Evolutionary conservation across 352 stramenopile genomes (phyloP).

Genomic region (Pseudoperonospora humuli): DNA sequence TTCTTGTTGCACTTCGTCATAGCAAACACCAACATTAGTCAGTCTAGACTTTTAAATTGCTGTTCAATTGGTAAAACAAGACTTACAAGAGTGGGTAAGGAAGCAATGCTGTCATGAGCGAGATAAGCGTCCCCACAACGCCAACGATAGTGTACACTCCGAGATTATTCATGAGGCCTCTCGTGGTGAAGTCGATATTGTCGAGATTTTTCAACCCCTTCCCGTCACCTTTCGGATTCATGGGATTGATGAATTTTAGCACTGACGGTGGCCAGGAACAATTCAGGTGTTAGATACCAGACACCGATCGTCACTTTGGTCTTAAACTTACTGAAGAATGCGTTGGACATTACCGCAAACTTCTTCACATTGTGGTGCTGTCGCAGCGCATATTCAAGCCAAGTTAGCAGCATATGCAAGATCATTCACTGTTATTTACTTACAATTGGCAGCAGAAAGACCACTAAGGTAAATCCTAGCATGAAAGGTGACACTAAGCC

Average conservation of each 20-base stretch:
- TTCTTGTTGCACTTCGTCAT: constrained; percentile 48
- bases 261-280: constrained; percentile 17
- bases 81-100: constrained; percentile 57
- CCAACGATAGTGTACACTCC: constrained; percentile 62
- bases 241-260: constrained; percentile 53
- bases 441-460: constrained; percentile 55
- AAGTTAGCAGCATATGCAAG: not conserved
- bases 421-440: not conserved
- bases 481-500: constrained; percentile 41
- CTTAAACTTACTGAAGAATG: constrained; percentile 61
- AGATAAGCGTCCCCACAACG: constrained; percentile 56
- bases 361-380: constrained; percentile 67
- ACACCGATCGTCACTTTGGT: not conserved
- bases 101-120: constrained; percentile 46
- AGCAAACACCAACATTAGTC: constrained; percentile 2
- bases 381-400: not conserved
- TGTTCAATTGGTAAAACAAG: not conserved
- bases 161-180: constrained; percentile 57
- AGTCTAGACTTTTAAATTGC: not conserved
- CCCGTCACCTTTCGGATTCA: constrained; percentile 56
- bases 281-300: not conserved
- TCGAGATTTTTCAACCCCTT: no score
- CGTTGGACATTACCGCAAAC: constrained; percentile 64
- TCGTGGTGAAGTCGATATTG: constrained; percentile 36
- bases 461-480: constrained; percentile 61